A percentile compares a stretch with the other conserved stretches of the same genome.
phyloP scores from a whole-genome alignment of 768 basidiomycete genomes.

The Infundibulicybe gibba region DNA sequence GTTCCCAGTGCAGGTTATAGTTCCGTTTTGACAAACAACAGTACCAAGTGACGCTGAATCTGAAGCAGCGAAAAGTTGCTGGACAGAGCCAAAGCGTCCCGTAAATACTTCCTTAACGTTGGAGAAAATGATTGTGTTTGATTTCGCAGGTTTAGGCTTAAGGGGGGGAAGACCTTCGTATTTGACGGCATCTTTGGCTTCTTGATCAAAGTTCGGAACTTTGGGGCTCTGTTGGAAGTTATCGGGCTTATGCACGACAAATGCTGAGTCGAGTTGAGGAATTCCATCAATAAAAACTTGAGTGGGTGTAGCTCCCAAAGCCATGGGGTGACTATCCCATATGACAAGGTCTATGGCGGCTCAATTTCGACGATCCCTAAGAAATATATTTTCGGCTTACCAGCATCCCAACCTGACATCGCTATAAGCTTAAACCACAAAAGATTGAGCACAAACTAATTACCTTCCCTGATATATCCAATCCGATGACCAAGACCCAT shows the following conservation, averaged over 20 bases:
- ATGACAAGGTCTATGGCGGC: conserved; percentile 60
- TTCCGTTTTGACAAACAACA: conserved; percentile 42
- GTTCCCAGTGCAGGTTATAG: conserved; percentile 45
- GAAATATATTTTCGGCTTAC: conserved; percentile 22
- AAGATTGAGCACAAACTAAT: conserved; percentile 3
- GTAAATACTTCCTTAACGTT: conserved; percentile 56
- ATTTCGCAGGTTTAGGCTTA: conserved; percentile 29
- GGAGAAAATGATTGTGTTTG: conserved; percentile 46
- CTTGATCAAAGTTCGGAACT: conserved; percentile 70
- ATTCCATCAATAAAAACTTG: conserved; percentile 94
- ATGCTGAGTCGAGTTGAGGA: conserved; percentile 54
- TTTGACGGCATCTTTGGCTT: conserved; percentile 54
- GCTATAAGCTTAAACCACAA: conserved; percentile 1
- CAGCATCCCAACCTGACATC: conserved; percentile 69
- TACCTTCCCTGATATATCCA: conserved; percentile 70
- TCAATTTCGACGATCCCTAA: background rate
- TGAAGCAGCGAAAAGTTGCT: conserved; percentile 21
- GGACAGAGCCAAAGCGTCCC: conserved; percentile 20
- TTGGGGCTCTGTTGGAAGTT: conserved; percentile 43
- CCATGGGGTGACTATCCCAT: conserved; percentile 83
- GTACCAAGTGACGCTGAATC: conserved; percentile 20
- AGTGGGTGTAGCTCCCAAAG: conserved; percentile 79
- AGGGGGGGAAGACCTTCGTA: conserved; percentile 80
- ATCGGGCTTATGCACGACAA: conserved; percentile 46
- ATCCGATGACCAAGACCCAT: conserved; percentile 81